Evolutionary conservation across 345 rosid species (phyloP).

Genomic region (Arabis alpina): DNA sequence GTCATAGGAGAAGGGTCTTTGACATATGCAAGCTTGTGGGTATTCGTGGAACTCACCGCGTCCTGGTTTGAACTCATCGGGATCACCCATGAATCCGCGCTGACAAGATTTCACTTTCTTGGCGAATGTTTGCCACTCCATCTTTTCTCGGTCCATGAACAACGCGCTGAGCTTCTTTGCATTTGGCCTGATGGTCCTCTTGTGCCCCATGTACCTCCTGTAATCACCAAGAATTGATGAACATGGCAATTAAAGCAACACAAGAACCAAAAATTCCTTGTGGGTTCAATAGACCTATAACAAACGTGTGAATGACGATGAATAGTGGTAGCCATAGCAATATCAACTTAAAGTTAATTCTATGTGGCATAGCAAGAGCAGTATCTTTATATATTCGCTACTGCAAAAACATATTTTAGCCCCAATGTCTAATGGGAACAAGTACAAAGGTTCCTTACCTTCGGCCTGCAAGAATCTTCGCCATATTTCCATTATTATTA

Average conservation of each 20-base stretch:
- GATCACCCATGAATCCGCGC: constrained; percentile 99
- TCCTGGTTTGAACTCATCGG: constrained; percentile 84
- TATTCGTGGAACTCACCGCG: constrained; percentile 90
- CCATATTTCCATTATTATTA: constrained; percentile 98
- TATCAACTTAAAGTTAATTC: too few species aligned
- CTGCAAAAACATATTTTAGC: not conserved
- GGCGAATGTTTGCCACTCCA: constrained; percentile 85
- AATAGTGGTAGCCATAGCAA: not conserved
- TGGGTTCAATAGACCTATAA: not conserved
- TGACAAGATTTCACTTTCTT: constrained; percentile 85
- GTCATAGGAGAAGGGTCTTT: constrained; percentile 52
- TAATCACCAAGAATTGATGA: constrained; percentile 13
- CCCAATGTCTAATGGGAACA: constrained; percentile 7
- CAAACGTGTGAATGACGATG: not conserved
- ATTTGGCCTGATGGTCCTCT: constrained; percentile 94
- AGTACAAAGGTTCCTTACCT: constrained; percentile 61
- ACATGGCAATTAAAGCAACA: not conserved
- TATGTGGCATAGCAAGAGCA: not conserved
- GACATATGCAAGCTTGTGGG: constrained; percentile 82
- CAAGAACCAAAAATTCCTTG: not conserved
- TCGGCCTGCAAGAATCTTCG: constrained; percentile 97
- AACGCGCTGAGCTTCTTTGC: constrained; percentile 84
- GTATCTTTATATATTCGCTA: not conserved
- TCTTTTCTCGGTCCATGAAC: constrained; percentile 65
- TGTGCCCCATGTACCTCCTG: constrained; percentile 97